Percentiles rank a stretch among this genome's conserved stretches.
These are phyloP conservation scores for Arctostaphylos glauca DNA, from an alignment of 148 eudicot species.

Conservation along the genomic window DNA sequence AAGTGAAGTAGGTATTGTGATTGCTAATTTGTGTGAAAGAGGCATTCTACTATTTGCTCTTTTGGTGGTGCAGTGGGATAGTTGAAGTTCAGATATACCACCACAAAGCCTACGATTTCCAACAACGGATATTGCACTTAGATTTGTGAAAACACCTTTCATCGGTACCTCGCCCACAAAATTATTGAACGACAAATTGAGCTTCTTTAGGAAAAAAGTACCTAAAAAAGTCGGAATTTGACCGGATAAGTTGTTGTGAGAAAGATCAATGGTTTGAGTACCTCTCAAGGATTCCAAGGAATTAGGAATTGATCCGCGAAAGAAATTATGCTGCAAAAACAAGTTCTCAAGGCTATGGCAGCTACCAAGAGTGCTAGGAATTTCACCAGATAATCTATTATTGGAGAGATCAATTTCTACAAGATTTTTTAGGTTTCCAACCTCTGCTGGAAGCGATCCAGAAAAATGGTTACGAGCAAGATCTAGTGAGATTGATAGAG, in stretches of 20 bases:
- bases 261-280: conserved; percentile 5
- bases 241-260: conserved; percentile 19
- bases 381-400: background rate
- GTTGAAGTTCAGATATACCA: background rate
- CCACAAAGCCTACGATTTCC: conserved; percentile 19
- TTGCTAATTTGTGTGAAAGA: background rate
- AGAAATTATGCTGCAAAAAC: background rate
- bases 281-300: conserved; percentile 7
- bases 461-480: background rate
- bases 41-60: background rate
- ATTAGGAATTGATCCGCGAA: conserved; percentile 3
- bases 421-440: background rate
- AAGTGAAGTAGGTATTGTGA: background rate
- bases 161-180: conserved; percentile 18
- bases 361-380: conserved; percentile 9
- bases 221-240: background rate
- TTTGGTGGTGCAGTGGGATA: background rate
- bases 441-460: background rate
- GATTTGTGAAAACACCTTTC: conserved; percentile 12
- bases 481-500: conserved; percentile 7
- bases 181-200: conserved; percentile 15
- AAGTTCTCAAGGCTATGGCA: conserved; percentile 2
- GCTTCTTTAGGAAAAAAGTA: background rate
- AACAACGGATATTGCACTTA: conserved; percentile 6
- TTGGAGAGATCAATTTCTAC: background rate